Percentiles rank a stretch among this genome's conserved stretches.
These are phyloP conservation scores for Aspergillus costaricaensis DNA, from an alignment of 2,329 filamentous ascomycete genomes.

Conservation along the genomic window DNA sequence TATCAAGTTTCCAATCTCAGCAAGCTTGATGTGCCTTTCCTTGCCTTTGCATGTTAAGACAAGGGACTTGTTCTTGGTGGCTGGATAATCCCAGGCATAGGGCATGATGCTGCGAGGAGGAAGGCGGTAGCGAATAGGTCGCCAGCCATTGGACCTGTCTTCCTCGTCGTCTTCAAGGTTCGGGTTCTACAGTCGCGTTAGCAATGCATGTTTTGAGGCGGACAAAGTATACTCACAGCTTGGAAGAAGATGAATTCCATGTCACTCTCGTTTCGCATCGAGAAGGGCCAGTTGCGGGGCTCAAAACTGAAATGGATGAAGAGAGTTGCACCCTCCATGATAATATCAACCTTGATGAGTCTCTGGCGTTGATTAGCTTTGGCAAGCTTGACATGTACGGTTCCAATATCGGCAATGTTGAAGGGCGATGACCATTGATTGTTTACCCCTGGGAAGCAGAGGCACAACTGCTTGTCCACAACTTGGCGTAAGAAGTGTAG, in stretches of 20 bases:
- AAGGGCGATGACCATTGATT: conserved; percentile 98
- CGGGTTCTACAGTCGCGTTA: conserved; percentile 58
- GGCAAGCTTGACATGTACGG: conserved; percentile 88
- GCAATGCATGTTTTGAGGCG: not conserved
- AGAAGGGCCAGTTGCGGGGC: conserved; percentile 96
- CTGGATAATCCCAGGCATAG: conserved; percentile 98
- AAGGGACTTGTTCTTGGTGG: conserved; percentile 93
- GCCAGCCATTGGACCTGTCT: conserved; percentile 80
- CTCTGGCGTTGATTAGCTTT: conserved; percentile 87
- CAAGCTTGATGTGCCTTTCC: conserved; percentile 88
- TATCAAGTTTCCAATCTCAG: conserved; percentile 93
- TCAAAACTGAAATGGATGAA: conserved; percentile 90
- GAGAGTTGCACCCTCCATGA: conserved; percentile 90
- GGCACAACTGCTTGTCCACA: conserved; percentile 80
- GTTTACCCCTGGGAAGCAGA: conserved; percentile 91
- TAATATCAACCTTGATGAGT: conserved; percentile 80
- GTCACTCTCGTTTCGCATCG: conserved; percentile 97
- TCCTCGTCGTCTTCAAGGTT: conserved; percentile 87
- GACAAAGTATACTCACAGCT: conserved; percentile 51
- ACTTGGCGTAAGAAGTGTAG: conserved; percentile 86
- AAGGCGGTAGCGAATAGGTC: conserved; percentile 86
- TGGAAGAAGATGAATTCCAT: conserved; percentile 97
- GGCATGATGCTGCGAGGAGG: conserved; percentile 98
- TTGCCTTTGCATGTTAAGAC: conserved; percentile 76
- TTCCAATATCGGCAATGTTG: conserved; percentile 93